Percentiles rank a stretch among this genome's conserved stretches.
Evolutionary conservation across 176 grass and related monocot genomes (phyloP).

Genomic region (Musa itinerans): DNA sequence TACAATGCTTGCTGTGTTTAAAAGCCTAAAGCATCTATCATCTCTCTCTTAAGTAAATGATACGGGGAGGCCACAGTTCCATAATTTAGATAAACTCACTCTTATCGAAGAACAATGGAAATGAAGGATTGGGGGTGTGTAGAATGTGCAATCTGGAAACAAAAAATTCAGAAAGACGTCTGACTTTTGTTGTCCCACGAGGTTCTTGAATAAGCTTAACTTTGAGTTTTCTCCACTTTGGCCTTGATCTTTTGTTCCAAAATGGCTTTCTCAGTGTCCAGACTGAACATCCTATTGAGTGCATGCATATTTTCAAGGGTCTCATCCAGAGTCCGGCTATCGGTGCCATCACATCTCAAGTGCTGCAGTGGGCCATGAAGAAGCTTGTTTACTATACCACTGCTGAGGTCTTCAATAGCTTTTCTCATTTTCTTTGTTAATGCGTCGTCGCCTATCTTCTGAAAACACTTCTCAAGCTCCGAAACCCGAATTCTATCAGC

Average conservation of each 20-base stretch:
- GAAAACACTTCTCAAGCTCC: conserved; percentile 14
- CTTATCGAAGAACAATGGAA: neutral
- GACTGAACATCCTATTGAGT: conserved; percentile 16
- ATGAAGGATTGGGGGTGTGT: neutral
- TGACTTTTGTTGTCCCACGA: neutral
- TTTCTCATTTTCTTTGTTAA: conserved; percentile 17
- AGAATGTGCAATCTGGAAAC: neutral
- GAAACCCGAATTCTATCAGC: conserved; percentile 10
- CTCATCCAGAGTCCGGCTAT: conserved; percentile 12
- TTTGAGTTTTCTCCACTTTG: conserved; percentile 15
- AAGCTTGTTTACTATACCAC: conserved; percentile 15
- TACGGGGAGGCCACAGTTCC: neutral
- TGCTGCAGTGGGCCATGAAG: conserved; percentile 19
- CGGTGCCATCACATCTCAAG: conserved; percentile 12
- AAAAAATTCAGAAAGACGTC: neutral
- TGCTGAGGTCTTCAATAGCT: conserved; percentile 13
- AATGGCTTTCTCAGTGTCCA: conserved; percentile 13
- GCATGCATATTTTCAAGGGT: conserved; percentile 17
- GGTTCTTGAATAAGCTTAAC: neutral
- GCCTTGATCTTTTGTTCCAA: conserved; percentile 15
- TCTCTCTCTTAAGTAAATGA: conserved; percentile 4
- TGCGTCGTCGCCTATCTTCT: conserved; percentile 11
- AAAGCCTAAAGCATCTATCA: neutral
- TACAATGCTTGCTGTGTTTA: neutral
- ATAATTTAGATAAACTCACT: neutral